phyloP scores from a whole-genome alignment of 1,284 basidiomycete species.

The Ganoderma resinaceum region DNA sequence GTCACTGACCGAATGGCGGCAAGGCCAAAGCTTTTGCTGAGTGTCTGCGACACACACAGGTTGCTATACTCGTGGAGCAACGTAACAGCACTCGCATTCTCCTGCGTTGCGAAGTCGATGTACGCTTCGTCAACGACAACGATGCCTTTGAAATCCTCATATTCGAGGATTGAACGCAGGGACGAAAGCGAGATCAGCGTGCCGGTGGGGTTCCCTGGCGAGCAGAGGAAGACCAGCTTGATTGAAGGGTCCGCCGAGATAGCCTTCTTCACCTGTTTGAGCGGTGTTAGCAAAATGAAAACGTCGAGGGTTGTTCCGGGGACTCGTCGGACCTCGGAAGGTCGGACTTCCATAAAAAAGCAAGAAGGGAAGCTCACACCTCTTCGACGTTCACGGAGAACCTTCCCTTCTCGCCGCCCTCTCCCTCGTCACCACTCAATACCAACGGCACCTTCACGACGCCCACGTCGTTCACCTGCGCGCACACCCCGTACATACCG shows the following conservation, averaged over 20 bases:
- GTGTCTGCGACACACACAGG: conserved; percentile 92
- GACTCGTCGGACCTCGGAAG: not conserved
- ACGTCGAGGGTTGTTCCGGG: not conserved
- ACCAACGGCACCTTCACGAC: conserved; percentile 85
- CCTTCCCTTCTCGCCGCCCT: conserved; percentile 74
- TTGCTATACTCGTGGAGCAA: conserved; percentile 89
- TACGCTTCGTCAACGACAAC: conserved; percentile 98
- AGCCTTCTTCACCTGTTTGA: conserved; percentile 72
- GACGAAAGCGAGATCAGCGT: conserved; percentile 82
- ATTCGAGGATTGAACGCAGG: conserved; percentile 80
- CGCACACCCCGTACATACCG: conserved; percentile 97
- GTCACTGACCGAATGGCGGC: conserved; percentile 86
- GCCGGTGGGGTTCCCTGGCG: conserved; percentile 97
- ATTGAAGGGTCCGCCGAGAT: conserved; percentile 75
- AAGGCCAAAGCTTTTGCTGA: conserved; percentile 96
- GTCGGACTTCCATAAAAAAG: not conserved
- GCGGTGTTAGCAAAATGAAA: not conserved
- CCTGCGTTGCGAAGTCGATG: conserved; percentile 84
- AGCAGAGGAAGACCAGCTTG: conserved; percentile 95
- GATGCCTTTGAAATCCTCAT: conserved; percentile 87
- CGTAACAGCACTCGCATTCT: conserved; percentile 68
- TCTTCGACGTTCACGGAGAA: conserved; percentile 84
- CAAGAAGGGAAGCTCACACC: conserved; percentile 52
- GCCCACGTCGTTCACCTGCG: conserved; percentile 93
- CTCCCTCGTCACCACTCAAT: conserved; percentile 60